Percentiles rank a stretch among this genome's conserved stretches.
phyloP scores from a whole-genome alignment of 345 rosid species.

The Aethionema arabicum region DNA sequence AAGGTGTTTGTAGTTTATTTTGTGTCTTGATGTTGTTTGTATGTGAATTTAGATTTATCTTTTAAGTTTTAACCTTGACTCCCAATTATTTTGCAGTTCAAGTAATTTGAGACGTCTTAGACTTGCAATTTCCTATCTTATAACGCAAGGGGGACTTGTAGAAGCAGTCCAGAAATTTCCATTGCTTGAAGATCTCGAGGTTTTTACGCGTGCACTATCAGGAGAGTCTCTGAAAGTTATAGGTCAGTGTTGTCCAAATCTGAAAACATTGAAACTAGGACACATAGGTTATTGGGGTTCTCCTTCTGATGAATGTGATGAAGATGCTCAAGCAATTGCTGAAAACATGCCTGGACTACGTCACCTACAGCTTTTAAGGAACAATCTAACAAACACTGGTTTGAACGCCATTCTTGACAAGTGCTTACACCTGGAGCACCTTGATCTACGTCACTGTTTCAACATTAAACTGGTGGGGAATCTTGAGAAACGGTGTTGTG shows the following conservation, averaged over 20 bases:
- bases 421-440: too few species aligned
- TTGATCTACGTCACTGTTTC: too few species aligned
- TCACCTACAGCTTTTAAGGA: too few species aligned
- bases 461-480: too few species aligned
- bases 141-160: slow-evolving; percentile 46
- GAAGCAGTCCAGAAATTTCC: slow-evolving; percentile 47
- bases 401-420: too few species aligned
- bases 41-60: background rate
- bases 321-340: slow-evolving; percentile 61
- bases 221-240: slow-evolving; percentile 24
- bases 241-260: slow-evolving; percentile 30
- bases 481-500: too few species aligned
- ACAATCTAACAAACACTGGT: too few species aligned
- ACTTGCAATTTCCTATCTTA: slow-evolving; percentile 16
- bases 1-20: too few species aligned
- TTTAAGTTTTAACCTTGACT: background rate
- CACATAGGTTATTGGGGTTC: slow-evolving; percentile 24
- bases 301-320: slow-evolving; percentile 38
- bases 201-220: slow-evolving; percentile 34
- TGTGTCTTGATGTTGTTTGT: background rate
- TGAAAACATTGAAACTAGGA: slow-evolving; percentile 31
- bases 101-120: slow-evolving; percentile 45
- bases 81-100: slow-evolving; percentile 43
- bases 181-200: slow-evolving; percentile 59
- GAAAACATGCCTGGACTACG: too few species aligned